Evolutionary conservation across 768 basidiomycete species (phyloP).

Genomic region (Candolleomyces efflorescens): DNA sequence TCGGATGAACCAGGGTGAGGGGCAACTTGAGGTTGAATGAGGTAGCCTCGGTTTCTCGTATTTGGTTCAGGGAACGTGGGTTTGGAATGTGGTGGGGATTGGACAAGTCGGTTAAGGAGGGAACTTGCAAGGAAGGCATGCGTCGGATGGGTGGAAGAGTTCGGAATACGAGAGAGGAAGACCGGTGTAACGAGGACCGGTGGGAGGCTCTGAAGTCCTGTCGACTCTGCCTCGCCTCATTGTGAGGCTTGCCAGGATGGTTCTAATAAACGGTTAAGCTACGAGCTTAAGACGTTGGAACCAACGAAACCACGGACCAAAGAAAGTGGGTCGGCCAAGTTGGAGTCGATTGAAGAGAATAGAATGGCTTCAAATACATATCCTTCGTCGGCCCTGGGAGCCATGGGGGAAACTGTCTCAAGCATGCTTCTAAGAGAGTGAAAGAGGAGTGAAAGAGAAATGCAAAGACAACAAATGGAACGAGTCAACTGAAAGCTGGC

Average conservation of each 20-base stretch:
- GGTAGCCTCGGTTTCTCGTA: conserved; percentile 19
- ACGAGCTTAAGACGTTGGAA: not conserved
- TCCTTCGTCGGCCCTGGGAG: not conserved
- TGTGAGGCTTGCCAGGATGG: conserved; percentile 5
- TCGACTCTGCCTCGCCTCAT: conserved; percentile 1
- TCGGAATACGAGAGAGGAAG: conserved; percentile 9
- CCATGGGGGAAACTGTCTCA: not conserved
- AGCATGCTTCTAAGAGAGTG: not conserved
- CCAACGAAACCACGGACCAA: conserved; percentile 3
- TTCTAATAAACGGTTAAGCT: not conserved
- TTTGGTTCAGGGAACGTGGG: conserved; percentile 9
- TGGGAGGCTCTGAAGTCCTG: conserved; percentile 7
- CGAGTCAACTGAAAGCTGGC: not conserved
- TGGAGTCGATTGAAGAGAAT: conserved; percentile 9
- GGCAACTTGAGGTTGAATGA: conserved; percentile 21
- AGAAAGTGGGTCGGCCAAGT: conserved; percentile 5
- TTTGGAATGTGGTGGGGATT: conserved; percentile 5
- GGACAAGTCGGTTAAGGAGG: conserved; percentile 8
- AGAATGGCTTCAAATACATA: conserved; percentile 7
- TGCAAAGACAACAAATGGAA: not conserved
- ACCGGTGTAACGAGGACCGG: conserved; percentile 7
- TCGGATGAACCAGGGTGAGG: conserved; percentile 34
- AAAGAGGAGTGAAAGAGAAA: not conserved
- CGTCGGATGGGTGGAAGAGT: conserved; percentile 7
- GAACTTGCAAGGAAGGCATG: conserved; percentile 10